Evolutionary conservation across 108 stramenopile species (phyloP).

Genomic region (Hondaea fermentalgiana): DNA sequence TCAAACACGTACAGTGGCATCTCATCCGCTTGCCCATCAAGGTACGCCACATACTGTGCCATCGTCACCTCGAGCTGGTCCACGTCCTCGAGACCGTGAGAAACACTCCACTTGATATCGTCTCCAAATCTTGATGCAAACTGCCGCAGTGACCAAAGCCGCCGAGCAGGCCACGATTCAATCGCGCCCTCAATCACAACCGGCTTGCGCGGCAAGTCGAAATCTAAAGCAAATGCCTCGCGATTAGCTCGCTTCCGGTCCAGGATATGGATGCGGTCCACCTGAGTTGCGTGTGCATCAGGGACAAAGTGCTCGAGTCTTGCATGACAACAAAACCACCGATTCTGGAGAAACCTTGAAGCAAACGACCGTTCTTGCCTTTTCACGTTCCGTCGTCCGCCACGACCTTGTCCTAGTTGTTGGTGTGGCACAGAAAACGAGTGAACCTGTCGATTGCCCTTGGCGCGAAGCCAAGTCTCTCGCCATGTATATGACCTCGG

Average conservation of each 20-base stretch:
- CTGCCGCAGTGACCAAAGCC: neutral
- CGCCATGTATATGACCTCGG: neutral
- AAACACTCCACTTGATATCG: neutral
- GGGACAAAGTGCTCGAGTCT: neutral
- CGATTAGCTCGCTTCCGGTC: neutral
- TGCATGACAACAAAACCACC: neutral
- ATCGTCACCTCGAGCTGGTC: conserved; percentile 71
- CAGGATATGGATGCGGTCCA: neutral
- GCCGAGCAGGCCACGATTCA: neutral
- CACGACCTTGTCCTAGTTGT: no score
- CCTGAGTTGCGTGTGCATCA: neutral
- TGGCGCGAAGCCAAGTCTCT: neutral
- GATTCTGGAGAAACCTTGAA: neutral
- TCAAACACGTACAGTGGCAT: conserved; percentile 97
- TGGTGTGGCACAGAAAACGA: no score
- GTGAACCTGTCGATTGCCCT: neutral
- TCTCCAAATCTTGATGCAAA: neutral
- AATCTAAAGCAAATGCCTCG: neutral
- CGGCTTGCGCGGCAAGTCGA: neutral
- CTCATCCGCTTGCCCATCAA: conserved; percentile 70
- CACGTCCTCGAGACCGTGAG: conserved; percentile 57
- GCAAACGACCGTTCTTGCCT: neutral
- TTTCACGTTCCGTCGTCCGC: no score
- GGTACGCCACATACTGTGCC: conserved; percentile 73
- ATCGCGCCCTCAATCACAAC: neutral